phyloP scores from a whole-genome alignment of 1,139 yeast species.

The Arxiozyma slooffiae region DNA sequence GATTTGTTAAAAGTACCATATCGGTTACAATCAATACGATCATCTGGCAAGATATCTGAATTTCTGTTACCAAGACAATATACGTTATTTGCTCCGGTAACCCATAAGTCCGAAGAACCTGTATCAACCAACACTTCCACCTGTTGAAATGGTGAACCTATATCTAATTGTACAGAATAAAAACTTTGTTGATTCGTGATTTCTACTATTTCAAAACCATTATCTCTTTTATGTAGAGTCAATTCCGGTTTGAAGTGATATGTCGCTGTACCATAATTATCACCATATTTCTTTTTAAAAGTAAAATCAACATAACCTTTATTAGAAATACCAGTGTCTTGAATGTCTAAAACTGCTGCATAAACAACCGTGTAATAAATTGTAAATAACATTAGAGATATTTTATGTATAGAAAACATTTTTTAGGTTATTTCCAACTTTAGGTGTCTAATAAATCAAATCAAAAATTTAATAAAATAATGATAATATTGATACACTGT shows the following conservation, averaged over 20 bases:
- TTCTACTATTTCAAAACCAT: slow-evolving; percentile 15
- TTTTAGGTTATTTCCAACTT: background rate
- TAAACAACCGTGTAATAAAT: background rate
- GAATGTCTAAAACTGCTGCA: background rate
- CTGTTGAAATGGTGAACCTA: slow-evolving; percentile 49
- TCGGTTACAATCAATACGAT: slow-evolving; percentile 27
- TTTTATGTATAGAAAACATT: background rate
- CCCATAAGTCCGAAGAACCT: slow-evolving; percentile 69
- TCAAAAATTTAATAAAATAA: too few relatives aligned
- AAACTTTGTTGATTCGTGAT: slow-evolving; percentile 22
- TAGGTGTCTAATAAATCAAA: too few relatives aligned
- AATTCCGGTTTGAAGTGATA: background rate
- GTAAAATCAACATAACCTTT: slow-evolving; percentile 3
- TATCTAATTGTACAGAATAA: slow-evolving; percentile 23
- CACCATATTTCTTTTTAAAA: slow-evolving; percentile 9
- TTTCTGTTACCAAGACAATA: slow-evolving; percentile 12
- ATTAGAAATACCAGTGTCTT: too few relatives aligned
- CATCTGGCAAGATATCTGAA: slow-evolving; percentile 1
- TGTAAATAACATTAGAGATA: background rate
- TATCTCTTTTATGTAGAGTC: slow-evolving; percentile 11
- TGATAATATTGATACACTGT: too few relatives aligned
- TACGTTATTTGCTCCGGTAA: slow-evolving; percentile 28
- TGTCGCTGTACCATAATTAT: slow-evolving; percentile 1
- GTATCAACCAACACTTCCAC: slow-evolving; percentile 55
- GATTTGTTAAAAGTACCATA: slow-evolving; percentile 39